Conservation (phyloP, 345 rosid species). For the Dipteronia dyeriana region DNA sequence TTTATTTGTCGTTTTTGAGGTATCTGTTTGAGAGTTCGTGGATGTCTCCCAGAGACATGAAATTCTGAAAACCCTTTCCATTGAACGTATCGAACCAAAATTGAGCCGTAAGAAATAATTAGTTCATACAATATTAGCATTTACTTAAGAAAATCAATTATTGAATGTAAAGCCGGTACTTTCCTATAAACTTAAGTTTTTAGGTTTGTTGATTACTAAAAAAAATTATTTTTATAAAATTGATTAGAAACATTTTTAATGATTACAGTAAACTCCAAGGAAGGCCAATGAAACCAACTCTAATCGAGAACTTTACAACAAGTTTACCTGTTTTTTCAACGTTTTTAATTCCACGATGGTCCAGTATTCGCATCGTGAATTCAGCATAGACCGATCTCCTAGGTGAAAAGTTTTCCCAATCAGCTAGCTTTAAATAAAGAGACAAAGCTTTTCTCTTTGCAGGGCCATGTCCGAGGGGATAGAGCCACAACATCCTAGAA, state of each 20-base stretch:
- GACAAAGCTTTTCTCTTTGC: background rate
- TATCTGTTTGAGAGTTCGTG: background rate
- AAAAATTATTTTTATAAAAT: too few relatives aligned
- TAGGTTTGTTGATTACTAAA: too few relatives aligned
- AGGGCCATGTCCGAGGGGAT: background rate
- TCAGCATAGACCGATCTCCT: background rate
- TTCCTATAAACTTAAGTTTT: too few relatives aligned
- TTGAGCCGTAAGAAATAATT: too few relatives aligned
- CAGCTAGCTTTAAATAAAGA: background rate
- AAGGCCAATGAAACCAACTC: too few relatives aligned
- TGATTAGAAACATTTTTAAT: too few relatives aligned
- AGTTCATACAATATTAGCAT: too few relatives aligned
- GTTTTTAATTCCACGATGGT: background rate
- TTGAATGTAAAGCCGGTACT: too few relatives aligned
- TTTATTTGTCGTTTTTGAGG: background rate
- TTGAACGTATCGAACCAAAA: too few relatives aligned
- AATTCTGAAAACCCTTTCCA: background rate
- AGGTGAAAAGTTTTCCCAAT: background rate
- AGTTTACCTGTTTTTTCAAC: background rate
- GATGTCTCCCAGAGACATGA: background rate
- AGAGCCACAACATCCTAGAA: constrained; percentile 5
- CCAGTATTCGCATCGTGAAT: background rate
- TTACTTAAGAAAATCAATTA: too few relatives aligned
- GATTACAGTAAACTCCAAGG: too few relatives aligned
- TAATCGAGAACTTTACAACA: background rate